A percentile compares a stretch with the other conserved stretches of the same genome.
phyloP scores from a whole-genome alignment of 768 basidiomycete genomes.

The Mycena indigotica region DNA sequence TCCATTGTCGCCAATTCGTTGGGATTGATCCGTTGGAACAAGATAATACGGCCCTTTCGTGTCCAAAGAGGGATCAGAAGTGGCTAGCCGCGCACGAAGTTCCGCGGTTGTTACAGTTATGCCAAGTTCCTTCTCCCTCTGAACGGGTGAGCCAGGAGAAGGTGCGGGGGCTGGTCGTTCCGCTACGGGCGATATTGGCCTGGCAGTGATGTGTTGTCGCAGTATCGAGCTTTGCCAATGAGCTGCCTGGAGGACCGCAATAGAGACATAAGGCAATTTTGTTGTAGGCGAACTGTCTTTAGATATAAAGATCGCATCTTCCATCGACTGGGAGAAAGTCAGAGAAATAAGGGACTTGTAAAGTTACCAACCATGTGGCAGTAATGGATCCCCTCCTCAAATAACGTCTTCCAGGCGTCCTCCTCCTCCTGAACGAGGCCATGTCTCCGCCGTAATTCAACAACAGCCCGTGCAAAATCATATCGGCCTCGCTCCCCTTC shows the following conservation, averaged over 20 bases:
- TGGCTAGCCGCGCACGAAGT: constrained; percentile 38
- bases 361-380: constrained; percentile 73
- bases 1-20: constrained; percentile 73
- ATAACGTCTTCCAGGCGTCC: constrained; percentile 66
- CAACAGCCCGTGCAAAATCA: constrained; percentile 69
- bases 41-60: constrained; percentile 55
- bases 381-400: constrained; percentile 80
- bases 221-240: constrained; percentile 80
- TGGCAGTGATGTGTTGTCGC: constrained; percentile 56
- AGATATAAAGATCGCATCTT: constrained; percentile 76
- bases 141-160: constrained; percentile 33
- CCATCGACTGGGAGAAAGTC: constrained; percentile 58
- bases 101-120: constrained; percentile 57
- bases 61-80: constrained; percentile 21
- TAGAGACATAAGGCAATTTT: constrained; percentile 66
- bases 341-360: background rate
- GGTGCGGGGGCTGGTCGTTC: constrained; percentile 17
- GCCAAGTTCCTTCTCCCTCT: constrained; percentile 69
- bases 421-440: constrained; percentile 67
- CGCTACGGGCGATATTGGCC: constrained; percentile 39
- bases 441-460: constrained; percentile 67
- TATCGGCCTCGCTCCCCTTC: constrained; percentile 80
- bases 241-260: constrained; percentile 68
- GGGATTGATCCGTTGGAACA: constrained; percentile 67
- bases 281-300: constrained; percentile 76